Evolutionary conservation across 108 stramenopile species (phyloP).

Genomic region (Epipyxis sp.): DNA sequence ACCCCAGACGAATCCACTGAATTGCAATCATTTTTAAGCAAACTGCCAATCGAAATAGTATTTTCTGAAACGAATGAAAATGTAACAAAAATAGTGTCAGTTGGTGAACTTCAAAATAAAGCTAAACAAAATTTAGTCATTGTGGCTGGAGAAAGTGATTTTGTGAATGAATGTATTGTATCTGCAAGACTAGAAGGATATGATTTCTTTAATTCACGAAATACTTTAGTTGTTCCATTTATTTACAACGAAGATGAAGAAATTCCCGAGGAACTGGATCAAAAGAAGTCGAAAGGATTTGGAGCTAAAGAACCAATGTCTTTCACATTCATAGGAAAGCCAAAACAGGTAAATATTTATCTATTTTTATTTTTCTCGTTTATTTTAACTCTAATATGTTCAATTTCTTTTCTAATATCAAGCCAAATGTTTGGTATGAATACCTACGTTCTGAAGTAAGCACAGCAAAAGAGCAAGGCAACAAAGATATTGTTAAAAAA

Average conservation of each 20-base stretch:
- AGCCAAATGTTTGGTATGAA: neutral
- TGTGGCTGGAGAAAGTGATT: neutral
- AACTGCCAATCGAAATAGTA: neutral
- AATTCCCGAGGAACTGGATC: neutral
- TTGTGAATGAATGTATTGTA: neutral
- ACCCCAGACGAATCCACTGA: neutral
- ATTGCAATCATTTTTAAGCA: neutral
- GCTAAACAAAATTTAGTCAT: neutral
- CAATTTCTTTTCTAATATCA: no score
- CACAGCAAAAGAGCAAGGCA: neutral
- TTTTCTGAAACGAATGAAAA: neutral
- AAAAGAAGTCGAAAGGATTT: neutral
- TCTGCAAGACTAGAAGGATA: neutral
- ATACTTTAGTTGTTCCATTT: neutral
- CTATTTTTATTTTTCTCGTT: no score
- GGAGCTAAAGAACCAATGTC: neutral
- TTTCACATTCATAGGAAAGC: neutral
- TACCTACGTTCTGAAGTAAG: neutral
- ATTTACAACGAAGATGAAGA: neutral
- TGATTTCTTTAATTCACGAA: neutral
- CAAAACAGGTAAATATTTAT: no score
- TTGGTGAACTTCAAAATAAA: neutral
- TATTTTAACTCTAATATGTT: no score
- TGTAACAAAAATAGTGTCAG: neutral
- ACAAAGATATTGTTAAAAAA: neutral